Base-by-base conservation (phyloP, 495 filamentous ascomycete genomes). In the Aspergillus olivimuriae region DNA sequence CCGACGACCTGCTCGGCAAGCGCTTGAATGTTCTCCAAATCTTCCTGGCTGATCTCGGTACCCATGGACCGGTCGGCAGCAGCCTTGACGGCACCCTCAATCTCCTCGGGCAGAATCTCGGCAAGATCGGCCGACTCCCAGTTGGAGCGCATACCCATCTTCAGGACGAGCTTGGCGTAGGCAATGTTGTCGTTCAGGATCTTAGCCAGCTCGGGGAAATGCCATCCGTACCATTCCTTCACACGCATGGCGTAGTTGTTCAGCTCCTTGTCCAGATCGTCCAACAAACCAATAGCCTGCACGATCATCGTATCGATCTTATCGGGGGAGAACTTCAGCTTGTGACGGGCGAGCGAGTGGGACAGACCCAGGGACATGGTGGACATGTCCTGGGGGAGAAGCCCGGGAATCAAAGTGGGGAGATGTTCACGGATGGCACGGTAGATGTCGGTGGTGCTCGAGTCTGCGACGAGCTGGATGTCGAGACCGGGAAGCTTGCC, bases 241-340 rank as follows among this genome's bases (percentile, higher is more conserved):
- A 96, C 89, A 59, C 92, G 76, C 92, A 99, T 99, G 52, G 92
- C 94, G 57, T 95, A 96, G 50, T 83, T 91, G 69, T 99, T 99
- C 38, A 99, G 72, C 64, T 99, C 94, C 75, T 99, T 99, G 73
- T 99, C 92, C 31, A 97, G 70, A 52, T 97, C 92, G 62, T 99
- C 92, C 17, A 99, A 74, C 35, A 95, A 81, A 19, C 82, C 82
- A 55, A 98, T 94, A 43, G 92, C 88, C 68, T 97, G 92, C 30
- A 99, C 87, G 52, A 99, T 95, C 92, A 99, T 99, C 40, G 89
- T 90, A 55, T 99, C 92, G 44, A 99, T 94, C 73, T 99, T 99
- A 55, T 99, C 92, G 34, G 92, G 85, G 4, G 89, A 95, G 73
- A 99, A 99, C 73, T 95, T 95, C 53, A 99, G 81, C 73, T 91